Conservation (phyloP, 108 stramenopile species). For the Cyclostephanos tholiformis region DNA sequence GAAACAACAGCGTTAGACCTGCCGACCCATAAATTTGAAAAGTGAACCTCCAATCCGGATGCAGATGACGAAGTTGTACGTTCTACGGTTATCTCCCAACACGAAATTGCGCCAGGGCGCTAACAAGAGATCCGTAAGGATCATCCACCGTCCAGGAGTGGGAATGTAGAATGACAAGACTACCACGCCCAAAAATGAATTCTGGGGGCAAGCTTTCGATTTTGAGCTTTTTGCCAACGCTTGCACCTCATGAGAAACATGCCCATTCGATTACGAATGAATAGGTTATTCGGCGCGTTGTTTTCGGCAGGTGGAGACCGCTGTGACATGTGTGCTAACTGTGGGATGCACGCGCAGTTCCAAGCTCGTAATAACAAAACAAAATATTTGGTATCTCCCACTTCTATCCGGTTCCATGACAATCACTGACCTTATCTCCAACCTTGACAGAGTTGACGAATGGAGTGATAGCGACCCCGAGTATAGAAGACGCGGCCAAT, state of each 20-base stretch:
- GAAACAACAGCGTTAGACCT: neutral
- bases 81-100: conserved; percentile 23
- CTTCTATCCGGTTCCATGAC: neutral
- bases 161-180: conserved; percentile 9
- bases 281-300: conserved; percentile 3
- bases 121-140: conserved; percentile 1
- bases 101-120: conserved; percentile 21
- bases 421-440: conserved; percentile 36
- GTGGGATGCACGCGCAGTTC: conserved; percentile 13
- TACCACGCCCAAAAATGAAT: conserved; percentile 1
- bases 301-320: conserved; percentile 9
- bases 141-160: conserved; percentile 13
- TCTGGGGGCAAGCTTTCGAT: neutral
- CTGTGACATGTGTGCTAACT: conserved; percentile 14
- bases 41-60: neutral
- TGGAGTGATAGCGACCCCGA: neutral
- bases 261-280: neutral
- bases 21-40: neutral
- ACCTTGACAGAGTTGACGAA: conserved; percentile 30
- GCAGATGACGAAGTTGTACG: neutral
- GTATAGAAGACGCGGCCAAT: conserved; percentile 29
- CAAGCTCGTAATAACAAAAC: conserved; percentile 5
- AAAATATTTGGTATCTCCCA: neutral
- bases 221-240: conserved; percentile 8
- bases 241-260: conserved; percentile 6